A percentile compares a stretch with the other conserved stretches of the same genome.
phyloP scores from a whole-genome alignment of 169 alveolate species.

The Plasmodium yoelii region DNA sequence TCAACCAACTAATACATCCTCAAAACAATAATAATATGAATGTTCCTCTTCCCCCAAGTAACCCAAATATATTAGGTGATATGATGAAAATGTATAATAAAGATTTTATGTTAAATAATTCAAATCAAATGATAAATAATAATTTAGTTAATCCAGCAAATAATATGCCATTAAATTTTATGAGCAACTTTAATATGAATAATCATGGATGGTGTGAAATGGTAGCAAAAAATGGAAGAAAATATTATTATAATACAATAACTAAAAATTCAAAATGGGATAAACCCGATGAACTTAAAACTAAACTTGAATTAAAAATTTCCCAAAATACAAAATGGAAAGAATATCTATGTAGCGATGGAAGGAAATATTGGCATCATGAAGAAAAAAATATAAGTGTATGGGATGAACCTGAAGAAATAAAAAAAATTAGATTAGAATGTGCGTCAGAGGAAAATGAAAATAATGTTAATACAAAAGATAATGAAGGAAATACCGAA shows the following conservation, averaged over 20 bases:
- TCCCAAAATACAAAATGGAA: constrained; percentile 81
- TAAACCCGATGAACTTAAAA: constrained; percentile 86
- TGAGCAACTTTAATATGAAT: constrained; percentile 26
- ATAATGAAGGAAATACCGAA: constrained; percentile 8
- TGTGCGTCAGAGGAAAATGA: constrained; percentile 48
- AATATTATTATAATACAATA: constrained; percentile 83
- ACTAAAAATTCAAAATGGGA: constrained; percentile 89
- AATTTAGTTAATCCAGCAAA: constrained; percentile 11
- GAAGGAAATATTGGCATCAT: constrained; percentile 71
- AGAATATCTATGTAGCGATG: constrained; percentile 73
- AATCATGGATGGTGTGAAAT: constrained; percentile 84
- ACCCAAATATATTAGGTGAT: constrained; percentile 15
- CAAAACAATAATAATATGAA: constrained; percentile 34
- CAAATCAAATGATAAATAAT: constrained; percentile 23
- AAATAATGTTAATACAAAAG: constrained; percentile 1
- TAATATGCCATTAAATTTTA: constrained; percentile 11
- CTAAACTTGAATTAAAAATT: constrained; percentile 74
- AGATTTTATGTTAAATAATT: constrained; percentile 19
- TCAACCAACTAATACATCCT: constrained; percentile 39
- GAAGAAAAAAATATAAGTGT: constrained; percentile 70
- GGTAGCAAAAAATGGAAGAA: constrained; percentile 88
- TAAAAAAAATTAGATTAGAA: constrained; percentile 75
- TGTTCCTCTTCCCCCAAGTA: constrained; percentile 40
- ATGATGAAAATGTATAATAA: constrained; percentile 67
- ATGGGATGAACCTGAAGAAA: constrained; percentile 84